Evolutionary conservation across 306 rosid genomes (phyloP), one percentile per base, ranked within the genome.

Genomic region (Acacia acuminata): DNA sequence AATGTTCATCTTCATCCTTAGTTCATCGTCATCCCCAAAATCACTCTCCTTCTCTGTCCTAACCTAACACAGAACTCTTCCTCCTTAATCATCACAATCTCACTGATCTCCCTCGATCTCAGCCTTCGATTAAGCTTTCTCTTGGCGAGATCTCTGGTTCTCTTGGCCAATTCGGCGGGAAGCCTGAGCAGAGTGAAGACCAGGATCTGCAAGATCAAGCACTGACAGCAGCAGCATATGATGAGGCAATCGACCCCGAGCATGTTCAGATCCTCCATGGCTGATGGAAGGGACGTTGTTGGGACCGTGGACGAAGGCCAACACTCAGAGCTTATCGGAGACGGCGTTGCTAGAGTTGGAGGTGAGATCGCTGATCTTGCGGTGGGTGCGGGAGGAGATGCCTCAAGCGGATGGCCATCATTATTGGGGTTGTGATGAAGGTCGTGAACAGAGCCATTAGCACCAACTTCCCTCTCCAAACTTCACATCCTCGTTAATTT

Each of bases 391-490:
- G 7, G 20, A 0, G 30, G 79, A 10, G 38, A 47, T 44, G 20
- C 85, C 82, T 5, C 96, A 89, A 0, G 94, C 89, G 5, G 8
- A 95, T 76, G 30, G 92, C 94, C 94, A 92, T 90, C 30, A 92
- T 96, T 1, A 86, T 14, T 12, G 97, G 97, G 12, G 97, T 92
- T 68, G 98, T 95, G 34, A 95, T 90, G 87, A 95, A 95, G 74
- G 99, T 95, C 0, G 97, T 93, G 79, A 93, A 90, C 5, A 95
- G 85, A 36, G 98, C 99, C 99, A 93, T 95, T 0, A 95, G 27
- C 27, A 27, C 27, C 27, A 27, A 27, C 27, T 27, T 27, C 27
- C 27, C 27, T 27, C 27, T 27, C 27, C 27, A 1, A 27, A 27
- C 27, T 27, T 1, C 27, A 27, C 27, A 1, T 27, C 27, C 27